These are phyloP conservation scores for Dichotomopilus funicola DNA, from an alignment of 2,329 filamentous ascomycete species.

Conservation along the genomic window DNA sequence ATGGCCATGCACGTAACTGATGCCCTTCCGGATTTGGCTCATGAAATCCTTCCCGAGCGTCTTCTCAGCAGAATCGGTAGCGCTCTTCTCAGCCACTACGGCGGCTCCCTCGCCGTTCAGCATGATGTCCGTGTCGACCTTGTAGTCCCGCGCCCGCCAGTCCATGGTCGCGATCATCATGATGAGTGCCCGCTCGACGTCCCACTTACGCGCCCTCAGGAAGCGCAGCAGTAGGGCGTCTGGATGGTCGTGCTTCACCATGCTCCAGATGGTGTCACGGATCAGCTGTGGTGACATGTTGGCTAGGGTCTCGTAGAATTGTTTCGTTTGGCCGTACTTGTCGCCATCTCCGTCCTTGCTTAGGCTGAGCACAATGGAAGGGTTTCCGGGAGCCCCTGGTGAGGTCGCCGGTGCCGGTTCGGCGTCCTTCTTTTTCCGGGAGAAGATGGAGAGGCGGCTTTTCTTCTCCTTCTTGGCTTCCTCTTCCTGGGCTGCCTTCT, in stretches of 20 bases:
- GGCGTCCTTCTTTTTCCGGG: slow-evolving; percentile 47
- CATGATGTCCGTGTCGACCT: slow-evolving; percentile 87
- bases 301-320: slow-evolving; percentile 75
- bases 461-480: slow-evolving; percentile 54
- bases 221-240: slow-evolving; percentile 79
- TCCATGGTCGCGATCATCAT: slow-evolving; percentile 94
- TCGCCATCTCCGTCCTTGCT: slow-evolving; percentile 59
- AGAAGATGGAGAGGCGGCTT: slow-evolving; percentile 63
- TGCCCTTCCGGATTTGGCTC: slow-evolving; percentile 77
- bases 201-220: slow-evolving; percentile 88
- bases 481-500: slow-evolving; percentile 19
- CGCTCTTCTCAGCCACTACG: slow-evolving; percentile 49
- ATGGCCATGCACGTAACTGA: slow-evolving; percentile 82
- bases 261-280: slow-evolving; percentile 76
- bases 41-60: slow-evolving; percentile 71
- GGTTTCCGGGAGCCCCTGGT: neutral
- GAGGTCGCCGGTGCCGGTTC: slow-evolving; percentile 28
- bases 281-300: slow-evolving; percentile 72
- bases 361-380: slow-evolving; percentile 29
- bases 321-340: slow-evolving; percentile 86
- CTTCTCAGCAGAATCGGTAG: slow-evolving; percentile 52
- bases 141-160: slow-evolving; percentile 78
- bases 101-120: slow-evolving; percentile 64
- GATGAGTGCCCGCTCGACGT: slow-evolving; percentile 82
- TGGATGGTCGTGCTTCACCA: slow-evolving; percentile 93